Conservation (phyloP, 2,329 filamentous ascomycete genomes). For the Cytospora mali region DNA sequence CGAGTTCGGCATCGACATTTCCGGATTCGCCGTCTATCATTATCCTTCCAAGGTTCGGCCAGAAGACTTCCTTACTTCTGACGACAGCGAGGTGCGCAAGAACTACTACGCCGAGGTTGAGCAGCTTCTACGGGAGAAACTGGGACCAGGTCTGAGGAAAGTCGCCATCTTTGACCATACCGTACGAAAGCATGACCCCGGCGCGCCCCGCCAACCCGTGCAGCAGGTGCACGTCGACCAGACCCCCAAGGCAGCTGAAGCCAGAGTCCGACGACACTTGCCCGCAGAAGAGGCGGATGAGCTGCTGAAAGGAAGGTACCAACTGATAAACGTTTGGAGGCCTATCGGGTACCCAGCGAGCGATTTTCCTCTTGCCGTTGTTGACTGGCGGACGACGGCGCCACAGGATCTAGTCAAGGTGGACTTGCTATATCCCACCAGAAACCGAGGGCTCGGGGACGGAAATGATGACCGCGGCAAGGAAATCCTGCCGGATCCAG, state of each 20-base stretch:
- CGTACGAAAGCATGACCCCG: slow-evolving; percentile 59
- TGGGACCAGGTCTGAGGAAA: slow-evolving; percentile 56
- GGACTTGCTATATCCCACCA: slow-evolving; percentile 63
- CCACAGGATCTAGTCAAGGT: slow-evolving; percentile 62
- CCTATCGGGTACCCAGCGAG: slow-evolving; percentile 64
- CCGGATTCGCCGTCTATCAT: slow-evolving; percentile 60
- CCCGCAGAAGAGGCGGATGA: slow-evolving; percentile 56
- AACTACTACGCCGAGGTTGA: slow-evolving; percentile 67
- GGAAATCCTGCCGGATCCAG: slow-evolving; percentile 56
- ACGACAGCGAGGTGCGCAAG: slow-evolving; percentile 56
- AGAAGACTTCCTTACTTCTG: slow-evolving; percentile 49
- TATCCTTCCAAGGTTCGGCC: slow-evolving; percentile 50
- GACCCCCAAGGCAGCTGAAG: slow-evolving; percentile 63
- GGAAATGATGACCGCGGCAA: slow-evolving; percentile 60
- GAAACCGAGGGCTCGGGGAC: slow-evolving; percentile 34
- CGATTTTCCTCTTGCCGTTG: slow-evolving; percentile 65
- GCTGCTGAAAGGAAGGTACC: slow-evolving; percentile 60
- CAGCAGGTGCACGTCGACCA: slow-evolving; percentile 74
- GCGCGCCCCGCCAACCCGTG: slow-evolving; percentile 63
- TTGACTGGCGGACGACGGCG: slow-evolving; percentile 64
- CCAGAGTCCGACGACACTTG: slow-evolving; percentile 63
- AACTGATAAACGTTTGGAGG: slow-evolving; percentile 73
- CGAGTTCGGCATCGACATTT: slow-evolving; percentile 58
- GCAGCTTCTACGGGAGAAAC: slow-evolving; percentile 53
- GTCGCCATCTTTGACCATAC: slow-evolving; percentile 75